Base-by-base conservation (phyloP, 2,329 filamentous ascomycete genomes). In the Hymenotorrendiella dingleyae region DNA sequence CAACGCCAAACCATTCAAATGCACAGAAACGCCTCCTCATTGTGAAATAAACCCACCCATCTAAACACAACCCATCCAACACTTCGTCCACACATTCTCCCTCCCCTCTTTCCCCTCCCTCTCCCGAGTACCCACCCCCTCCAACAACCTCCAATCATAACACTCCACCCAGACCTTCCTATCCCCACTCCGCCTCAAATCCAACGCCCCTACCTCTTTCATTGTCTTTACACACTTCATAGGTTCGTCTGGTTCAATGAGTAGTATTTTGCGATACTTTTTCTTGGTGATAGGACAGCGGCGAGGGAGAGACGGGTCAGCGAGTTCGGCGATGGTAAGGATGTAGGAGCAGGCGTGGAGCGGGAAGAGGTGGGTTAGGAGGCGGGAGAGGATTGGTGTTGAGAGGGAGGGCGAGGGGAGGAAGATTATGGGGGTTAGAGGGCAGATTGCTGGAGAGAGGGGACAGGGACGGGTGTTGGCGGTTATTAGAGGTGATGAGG, bases 81-180 rank as follows among this genome's bases (percentile, higher is more conserved):
- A 46, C 8, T 40, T 34, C 6, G 28, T 35, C 51, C 53, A 55
- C 2, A 45, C 17, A 46, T 56, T 46, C 40, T 46, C 4, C 10
- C 54, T 35, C 62, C 63, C 14, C 50, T 50, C 21, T 51, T 54
- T 4, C 63, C 56, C 32, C 62, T 60, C 42, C 75, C 71, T 32
- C 62, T 44, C 24, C 64, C 23, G 11, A 10, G 14, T 64, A 2
- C 59, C 60, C 8, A 74, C 53, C 16, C 66, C 61, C 52, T 67
- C 65, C 14, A 68, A 33, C 0, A 67, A 49, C 4, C 62, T 50
- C 66, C 65, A 69, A 55, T 69, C 65, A 36, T 57, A 67, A 0
- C 62, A 57, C 16, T 59, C 50, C 1, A 66, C 54, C 38, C 54
- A 59, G 33, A 60, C 54, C 12, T 54, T 55, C 27, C 54, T 53